Conservation (phyloP, 768 basidiomycete species). For the Tricholoma sp. region DNA sequence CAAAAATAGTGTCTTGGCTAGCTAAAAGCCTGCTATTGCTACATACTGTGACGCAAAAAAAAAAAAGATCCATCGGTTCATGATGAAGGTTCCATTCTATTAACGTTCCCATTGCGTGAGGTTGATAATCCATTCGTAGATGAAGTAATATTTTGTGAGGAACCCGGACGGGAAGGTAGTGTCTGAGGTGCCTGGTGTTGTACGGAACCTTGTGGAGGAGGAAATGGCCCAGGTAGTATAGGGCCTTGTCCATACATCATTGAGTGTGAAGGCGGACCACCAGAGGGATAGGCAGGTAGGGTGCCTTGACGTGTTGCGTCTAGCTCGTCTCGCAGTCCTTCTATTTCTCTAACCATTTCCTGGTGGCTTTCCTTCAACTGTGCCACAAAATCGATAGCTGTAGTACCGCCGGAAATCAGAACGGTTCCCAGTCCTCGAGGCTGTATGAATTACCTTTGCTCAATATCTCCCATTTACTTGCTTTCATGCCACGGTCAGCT, state of each 20-base stretch:
- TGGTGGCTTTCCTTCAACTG: constrained; percentile 74
- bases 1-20: background rate
- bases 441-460: constrained; percentile 70
- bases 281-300: constrained; percentile 45
- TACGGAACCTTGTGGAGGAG: constrained; percentile 40
- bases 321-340: constrained; percentile 72
- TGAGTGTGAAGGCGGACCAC: constrained; percentile 41
- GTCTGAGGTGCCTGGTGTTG: constrained; percentile 30
- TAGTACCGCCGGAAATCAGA: background rate
- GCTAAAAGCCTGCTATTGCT: constrained; percentile 5
- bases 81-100: constrained; percentile 39
- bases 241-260: constrained; percentile 48
- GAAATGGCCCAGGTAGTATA: constrained; percentile 34
- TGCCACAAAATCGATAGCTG: constrained; percentile 86
- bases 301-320: constrained; percentile 58
- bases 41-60: background rate
- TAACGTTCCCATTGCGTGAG: constrained; percentile 39
- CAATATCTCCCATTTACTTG: constrained; percentile 98
- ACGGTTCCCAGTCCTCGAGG: constrained; percentile 6
- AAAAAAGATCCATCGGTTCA: constrained; percentile 8
- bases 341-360: constrained; percentile 76
- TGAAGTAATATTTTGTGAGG: constrained; percentile 56
- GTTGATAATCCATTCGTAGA: constrained; percentile 31
- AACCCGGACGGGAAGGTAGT: constrained; percentile 48
- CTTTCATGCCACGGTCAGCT: constrained; percentile 89